A percentile compares a stretch with the other conserved stretches of the same genome.
These are phyloP conservation scores for Rhodosporidiobolus odoratus DNA, from an alignment of 768 basidiomycete species.

Conservation along the genomic window DNA sequence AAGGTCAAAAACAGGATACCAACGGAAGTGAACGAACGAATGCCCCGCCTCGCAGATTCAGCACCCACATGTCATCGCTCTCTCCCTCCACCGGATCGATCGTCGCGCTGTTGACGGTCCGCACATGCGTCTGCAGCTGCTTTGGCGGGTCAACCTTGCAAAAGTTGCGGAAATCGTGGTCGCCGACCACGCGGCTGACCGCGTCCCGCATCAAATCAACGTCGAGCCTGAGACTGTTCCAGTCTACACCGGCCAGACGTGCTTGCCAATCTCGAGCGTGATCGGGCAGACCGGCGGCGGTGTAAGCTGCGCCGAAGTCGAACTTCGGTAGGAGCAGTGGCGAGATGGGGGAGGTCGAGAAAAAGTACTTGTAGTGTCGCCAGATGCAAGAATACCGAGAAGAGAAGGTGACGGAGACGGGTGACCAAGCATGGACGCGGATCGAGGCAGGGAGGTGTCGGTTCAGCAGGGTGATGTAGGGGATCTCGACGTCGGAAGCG, in stretches of 20 bases:
- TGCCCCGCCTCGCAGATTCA: constrained; percentile 37
- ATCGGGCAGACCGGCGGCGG: constrained; percentile 5
- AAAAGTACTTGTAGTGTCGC: constrained; percentile 98
- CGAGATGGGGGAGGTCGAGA: constrained; percentile 52
- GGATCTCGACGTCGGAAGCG: constrained; percentile 53
- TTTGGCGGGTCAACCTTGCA: constrained; percentile 89
- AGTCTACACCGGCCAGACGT: constrained; percentile 16
- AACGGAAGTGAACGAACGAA: constrained; percentile 19
- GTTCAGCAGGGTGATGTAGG: constrained; percentile 76
- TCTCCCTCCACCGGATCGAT: constrained; percentile 52
- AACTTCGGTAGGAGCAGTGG: constrained; percentile 43
- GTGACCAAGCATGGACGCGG: constrained; percentile 89
- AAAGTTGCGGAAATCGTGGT: constrained; percentile 92
- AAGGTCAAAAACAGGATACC: neutral
- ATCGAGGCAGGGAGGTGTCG: constrained; percentile 81
- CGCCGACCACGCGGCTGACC: constrained; percentile 66
- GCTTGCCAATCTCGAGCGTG: constrained; percentile 23
- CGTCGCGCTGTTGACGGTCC: constrained; percentile 63
- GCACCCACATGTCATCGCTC: constrained; percentile 27
- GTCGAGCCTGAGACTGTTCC: constrained; percentile 53
- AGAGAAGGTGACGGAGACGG: constrained; percentile 70
- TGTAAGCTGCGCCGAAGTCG: constrained; percentile 34
- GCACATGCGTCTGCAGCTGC: constrained; percentile 73
- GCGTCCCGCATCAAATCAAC: constrained; percentile 69
- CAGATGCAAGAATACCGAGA: constrained; percentile 79